Conservation (phyloP, 2,329 filamentous ascomycete species). For the Pseudopyricularia cyperi region DNA sequence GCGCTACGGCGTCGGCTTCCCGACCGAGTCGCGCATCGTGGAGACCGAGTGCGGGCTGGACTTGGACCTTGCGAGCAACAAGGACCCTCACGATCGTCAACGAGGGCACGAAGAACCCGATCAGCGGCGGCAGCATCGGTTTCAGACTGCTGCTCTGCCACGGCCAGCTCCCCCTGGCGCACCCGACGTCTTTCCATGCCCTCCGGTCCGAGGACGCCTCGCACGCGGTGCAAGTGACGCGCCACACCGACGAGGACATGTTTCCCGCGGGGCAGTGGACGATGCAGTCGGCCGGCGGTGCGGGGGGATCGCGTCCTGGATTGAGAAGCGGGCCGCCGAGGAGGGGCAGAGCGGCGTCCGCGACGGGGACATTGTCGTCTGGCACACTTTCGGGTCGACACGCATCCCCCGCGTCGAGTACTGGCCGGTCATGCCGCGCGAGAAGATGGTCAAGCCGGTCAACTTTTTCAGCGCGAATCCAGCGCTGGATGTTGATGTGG, state of each 20-base stretch:
- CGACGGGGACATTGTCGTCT: constrained; percentile 41
- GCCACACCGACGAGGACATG: constrained; percentile 26
- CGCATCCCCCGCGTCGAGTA: constrained; percentile 54
- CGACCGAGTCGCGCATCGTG: constrained; percentile 27
- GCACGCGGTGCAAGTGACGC: constrained; percentile 32
- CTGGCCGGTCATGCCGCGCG: constrained; percentile 47
- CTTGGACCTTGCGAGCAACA: constrained; percentile 33
- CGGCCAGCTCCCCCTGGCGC: constrained; percentile 31
- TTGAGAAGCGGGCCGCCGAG: constrained; percentile 14
- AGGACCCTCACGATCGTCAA: constrained; percentile 36
- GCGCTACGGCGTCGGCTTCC: constrained; percentile 38
- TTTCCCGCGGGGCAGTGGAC: constrained; percentile 29
- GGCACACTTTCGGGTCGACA: constrained; percentile 47
- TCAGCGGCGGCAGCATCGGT: constrained; percentile 28
- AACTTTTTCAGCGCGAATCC: constrained; percentile 7
- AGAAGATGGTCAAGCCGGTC: constrained; percentile 5
- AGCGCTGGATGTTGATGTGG: constrained; percentile 5
- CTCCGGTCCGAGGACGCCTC: constrained; percentile 27
- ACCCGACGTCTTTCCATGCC: constrained; percentile 24
- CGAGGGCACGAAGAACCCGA: constrained; percentile 24
- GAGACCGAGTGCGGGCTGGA: constrained; percentile 31
- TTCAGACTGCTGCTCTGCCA: constrained; percentile 30
- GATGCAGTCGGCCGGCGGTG: constrained; percentile 31
- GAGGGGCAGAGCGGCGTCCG: constrained; percentile 15
- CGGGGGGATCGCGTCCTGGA: constrained; percentile 26